Percentiles rank a stretch among this genome's conserved stretches.
These are phyloP conservation scores for Penicillium tannophilum DNA, from an alignment of 495 filamentous ascomycete species.

Conservation along the genomic window DNA sequence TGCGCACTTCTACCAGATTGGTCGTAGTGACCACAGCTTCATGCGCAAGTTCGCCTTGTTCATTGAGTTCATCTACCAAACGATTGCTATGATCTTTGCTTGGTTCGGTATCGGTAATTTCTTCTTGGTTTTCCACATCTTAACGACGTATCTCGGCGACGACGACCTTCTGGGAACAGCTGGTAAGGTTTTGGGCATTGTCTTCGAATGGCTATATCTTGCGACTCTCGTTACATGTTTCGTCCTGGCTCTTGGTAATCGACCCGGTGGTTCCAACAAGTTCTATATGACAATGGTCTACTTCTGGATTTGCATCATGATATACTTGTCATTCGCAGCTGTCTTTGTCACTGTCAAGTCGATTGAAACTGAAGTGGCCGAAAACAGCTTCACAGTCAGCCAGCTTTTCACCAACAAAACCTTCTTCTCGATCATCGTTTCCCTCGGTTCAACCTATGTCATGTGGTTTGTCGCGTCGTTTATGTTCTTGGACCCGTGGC, in stretches of 20 bases:
- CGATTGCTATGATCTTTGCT: slow-evolving; percentile 94
- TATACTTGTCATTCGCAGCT: slow-evolving; percentile 92
- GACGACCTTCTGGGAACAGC: slow-evolving; percentile 66
- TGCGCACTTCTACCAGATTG: slow-evolving; percentile 91
- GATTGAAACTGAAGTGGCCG: slow-evolving; percentile 64
- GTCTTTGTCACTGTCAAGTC: slow-evolving; percentile 92
- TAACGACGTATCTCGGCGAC: slow-evolving; percentile 80
- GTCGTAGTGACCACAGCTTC: slow-evolving; percentile 86
- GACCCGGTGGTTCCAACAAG: slow-evolving; percentile 89
- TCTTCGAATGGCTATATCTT: slow-evolving; percentile 97
- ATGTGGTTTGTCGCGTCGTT: slow-evolving; percentile 92
- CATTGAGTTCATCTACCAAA: slow-evolving; percentile 91
- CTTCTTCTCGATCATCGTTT: slow-evolving; percentile 93
- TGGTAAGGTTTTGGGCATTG: slow-evolving; percentile 78
- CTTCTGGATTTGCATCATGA: slow-evolving; percentile 96
- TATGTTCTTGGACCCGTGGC: slow-evolving; percentile 98
- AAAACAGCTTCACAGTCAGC: slow-evolving; percentile 60
- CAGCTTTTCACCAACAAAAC: slow-evolving; percentile 81
- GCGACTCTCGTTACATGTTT: slow-evolving; percentile 92
- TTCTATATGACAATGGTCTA: slow-evolving; percentile 96
- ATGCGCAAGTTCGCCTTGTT: slow-evolving; percentile 86
- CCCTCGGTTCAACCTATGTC: slow-evolving; percentile 86
- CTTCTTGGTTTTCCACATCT: slow-evolving; percentile 97
- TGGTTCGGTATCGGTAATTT: slow-evolving; percentile 99
- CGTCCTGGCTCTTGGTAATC: slow-evolving; percentile 91